phyloP scores from a whole-genome alignment of 202 grass and related monocot genomes.

The Digitaria exilis region DNA sequence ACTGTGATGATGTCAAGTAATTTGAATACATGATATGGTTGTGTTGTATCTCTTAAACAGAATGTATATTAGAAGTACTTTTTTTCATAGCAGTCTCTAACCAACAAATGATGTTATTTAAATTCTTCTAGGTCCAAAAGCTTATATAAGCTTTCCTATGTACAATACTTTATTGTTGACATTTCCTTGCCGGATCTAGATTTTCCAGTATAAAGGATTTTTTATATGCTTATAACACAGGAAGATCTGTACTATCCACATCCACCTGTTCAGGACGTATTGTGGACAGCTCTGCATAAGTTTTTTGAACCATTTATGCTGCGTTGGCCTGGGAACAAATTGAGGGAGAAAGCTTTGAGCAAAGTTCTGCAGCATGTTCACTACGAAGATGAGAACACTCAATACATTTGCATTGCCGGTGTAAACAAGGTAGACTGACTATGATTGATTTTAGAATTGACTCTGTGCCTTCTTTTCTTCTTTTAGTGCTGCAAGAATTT shows the following conservation, averaged over 20 bases:
- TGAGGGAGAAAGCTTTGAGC: constrained; percentile 77
- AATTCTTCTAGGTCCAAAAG: no score
- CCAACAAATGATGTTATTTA: no score
- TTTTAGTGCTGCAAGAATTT: constrained; percentile 20
- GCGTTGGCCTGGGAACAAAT: constrained; percentile 77
- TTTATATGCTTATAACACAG: constrained; percentile 48
- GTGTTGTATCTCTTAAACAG: no score
- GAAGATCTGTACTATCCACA: constrained; percentile 96
- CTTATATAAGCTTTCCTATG: no score
- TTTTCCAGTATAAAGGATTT: constrained; percentile 12
- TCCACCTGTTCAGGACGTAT: constrained; percentile 82
- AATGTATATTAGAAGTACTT: no score
- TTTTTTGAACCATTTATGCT: constrained; percentile 85
- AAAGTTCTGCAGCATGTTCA: constrained; percentile 82
- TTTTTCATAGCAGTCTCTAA: no score
- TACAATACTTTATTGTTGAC: background rate
- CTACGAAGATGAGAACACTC: constrained; percentile 96
- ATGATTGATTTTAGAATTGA: constrained; percentile 7
- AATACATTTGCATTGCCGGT: constrained; percentile 89
- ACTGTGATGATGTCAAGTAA: no score
- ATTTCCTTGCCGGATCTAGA: background rate
- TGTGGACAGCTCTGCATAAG: constrained; percentile 92
- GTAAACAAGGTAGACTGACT: constrained; percentile 83
- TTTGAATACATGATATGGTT: no score
- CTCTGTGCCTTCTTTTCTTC: background rate